Conservation (phyloP, 257 asterid species). For the Solanum ahanhuiri region DNA sequence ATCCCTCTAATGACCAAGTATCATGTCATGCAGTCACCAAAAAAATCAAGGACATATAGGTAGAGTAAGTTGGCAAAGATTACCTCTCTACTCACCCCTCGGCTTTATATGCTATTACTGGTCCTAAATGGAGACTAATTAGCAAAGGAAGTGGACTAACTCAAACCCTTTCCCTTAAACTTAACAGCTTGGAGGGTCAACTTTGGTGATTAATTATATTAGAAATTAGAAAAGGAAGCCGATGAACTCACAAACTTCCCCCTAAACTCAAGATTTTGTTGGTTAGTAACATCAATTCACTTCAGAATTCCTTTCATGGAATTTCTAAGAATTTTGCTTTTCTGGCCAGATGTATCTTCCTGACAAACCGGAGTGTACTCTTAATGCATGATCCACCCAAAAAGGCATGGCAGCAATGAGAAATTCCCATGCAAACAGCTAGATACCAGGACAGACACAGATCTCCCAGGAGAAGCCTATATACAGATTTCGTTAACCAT, state of each 20-base stretch:
- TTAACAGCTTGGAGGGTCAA: not conserved
- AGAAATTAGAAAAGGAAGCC: not conserved
- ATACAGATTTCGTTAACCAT: not conserved
- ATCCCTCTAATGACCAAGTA: not conserved
- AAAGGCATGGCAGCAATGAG: not conserved
- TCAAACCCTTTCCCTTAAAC: not conserved
- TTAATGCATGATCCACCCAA: not conserved
- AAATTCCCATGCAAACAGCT: not conserved
- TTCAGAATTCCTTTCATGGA: not conserved
- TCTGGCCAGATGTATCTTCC: not conserved
- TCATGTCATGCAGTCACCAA: not conserved
- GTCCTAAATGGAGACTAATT: not conserved
- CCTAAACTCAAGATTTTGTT: not conserved
- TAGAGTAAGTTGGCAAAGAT: not conserved
- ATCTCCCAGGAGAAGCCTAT: not conserved
- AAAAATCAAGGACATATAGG: not conserved
- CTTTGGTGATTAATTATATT: not conserved
- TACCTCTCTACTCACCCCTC: not conserved
- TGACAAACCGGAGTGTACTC: not conserved
- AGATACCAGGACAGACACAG: not conserved
- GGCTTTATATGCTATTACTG: not conserved
- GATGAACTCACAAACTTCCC: not conserved
- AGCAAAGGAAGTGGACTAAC: not conserved
- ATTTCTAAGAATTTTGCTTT: not conserved
- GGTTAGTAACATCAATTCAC: not conserved